Percentiles rank a stretch among this genome's conserved stretches.
Conservation (phyloP, 305 asterid genomes). For the Euphrasia arctica region DNA sequence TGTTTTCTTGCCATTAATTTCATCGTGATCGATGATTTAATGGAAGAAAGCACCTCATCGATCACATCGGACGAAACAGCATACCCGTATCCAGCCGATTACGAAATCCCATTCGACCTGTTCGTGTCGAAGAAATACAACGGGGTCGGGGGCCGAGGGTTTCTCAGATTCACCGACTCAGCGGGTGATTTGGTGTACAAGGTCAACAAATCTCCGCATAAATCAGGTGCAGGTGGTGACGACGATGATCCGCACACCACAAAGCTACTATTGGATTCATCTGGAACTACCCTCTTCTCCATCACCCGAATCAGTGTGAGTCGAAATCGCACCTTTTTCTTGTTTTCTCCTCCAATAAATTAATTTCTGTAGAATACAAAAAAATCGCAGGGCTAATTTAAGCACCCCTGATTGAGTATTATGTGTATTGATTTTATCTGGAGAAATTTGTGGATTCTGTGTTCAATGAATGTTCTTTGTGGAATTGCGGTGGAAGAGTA, state of each 20-base stretch:
- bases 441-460: no score
- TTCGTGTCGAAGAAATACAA: constrained; percentile 55
- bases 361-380: neutral
- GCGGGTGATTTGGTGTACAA: constrained; percentile 48
- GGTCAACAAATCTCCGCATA: constrained; percentile 31
- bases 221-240: constrained; percentile 20
- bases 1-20: no score
- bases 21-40: neutral
- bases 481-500: no score
- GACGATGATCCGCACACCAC: constrained; percentile 16
- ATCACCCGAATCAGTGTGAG: constrained; percentile 52
- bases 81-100: constrained; percentile 21
- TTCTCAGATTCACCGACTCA: constrained; percentile 53
- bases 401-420: neutral
- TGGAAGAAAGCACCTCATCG: constrained; percentile 32
- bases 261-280: constrained; percentile 56
- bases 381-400: neutral
- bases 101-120: constrained; percentile 63
- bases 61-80: constrained; percentile 18
- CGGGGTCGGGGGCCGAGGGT: constrained; percentile 34
- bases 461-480: no score
- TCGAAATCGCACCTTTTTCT: neutral
- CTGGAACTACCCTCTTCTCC: constrained; percentile 48
- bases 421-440: no score
- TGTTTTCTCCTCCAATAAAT: neutral